Base-by-base conservation (phyloP, 306 rosid species). In the Hippophae tibetana region DNA sequence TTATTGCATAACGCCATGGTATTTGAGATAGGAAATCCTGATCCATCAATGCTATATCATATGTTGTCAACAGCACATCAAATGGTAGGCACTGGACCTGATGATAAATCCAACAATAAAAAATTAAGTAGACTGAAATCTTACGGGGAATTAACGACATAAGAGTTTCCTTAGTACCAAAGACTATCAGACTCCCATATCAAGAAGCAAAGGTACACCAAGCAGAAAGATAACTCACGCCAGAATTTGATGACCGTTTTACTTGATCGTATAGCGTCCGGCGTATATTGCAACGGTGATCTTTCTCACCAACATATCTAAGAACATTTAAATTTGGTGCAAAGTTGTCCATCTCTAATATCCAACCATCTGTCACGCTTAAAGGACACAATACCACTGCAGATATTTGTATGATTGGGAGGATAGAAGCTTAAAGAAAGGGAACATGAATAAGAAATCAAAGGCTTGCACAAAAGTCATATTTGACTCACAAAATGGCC, bases 281-380 rank as follows among this genome's bases (percentile, higher is more conserved):
- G 31, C 96, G 96, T 13, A 82, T 64, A 70, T 66, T 69, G 58
- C 75, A 53, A 65, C 98, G 69, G 51, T 68, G 68, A 65, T 87
- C 92, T 79, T 90, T 90, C 18, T 86, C 90, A 41, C 98, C 96
- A 76, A 90, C 89, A 83, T 87, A 87, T 62, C 70, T 81, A 13
- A 81, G 57, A 65, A 81, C 87, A 65, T 68, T 72, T 45, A 90
- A 79, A 53, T 76, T 72, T 47, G 96, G 87, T 46, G 98, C 62
- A 83, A 82, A 90, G 72, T 76, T 85, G 18, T 65, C 75, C 43
- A 85, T 78, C 82, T 90, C 98, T 12, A 82, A 83, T 52, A 76
- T 75, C 98, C 98, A 90, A 69, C 96, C 83, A 69, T 87, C 98
- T 10, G 92, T 87, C 70, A 90, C 96, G 60, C 98, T 90, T 64